Base-by-base conservation (phyloP, 2,329 filamentous ascomycete species). In the Stachybotrys elegans region DNA sequence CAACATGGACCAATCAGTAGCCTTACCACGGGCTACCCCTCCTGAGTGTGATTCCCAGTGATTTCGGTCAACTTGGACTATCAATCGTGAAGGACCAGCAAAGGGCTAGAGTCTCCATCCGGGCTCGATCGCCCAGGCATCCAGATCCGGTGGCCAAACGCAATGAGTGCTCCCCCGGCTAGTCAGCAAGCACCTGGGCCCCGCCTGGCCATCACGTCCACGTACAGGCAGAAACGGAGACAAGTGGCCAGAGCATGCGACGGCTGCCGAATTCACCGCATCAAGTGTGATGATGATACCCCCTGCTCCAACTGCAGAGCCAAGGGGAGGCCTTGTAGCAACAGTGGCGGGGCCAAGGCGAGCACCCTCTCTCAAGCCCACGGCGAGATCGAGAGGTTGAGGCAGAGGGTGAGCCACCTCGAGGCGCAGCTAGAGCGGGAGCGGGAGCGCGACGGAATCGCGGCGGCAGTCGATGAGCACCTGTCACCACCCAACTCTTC, bases 361-460 rank as follows among this genome's bases (percentile, higher is more conserved):
- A 44, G 44, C 13, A 46, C 48, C 8, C 40, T 52, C 20, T 48
- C 48, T 7, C 48, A 50, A 27, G 49, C 51, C 25, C 25, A 29
- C n/a, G n/a, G 52, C 32, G 65, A 67, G 42, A 64, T 69, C 39
- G 61, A 65, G 31, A 59, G 57, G 5, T 46, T 71, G 16, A 58
- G 58, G 37, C 44, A 55, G 25, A 56, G 54, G 8, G 42, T 59
- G 14, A 45, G 49, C 21, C 57, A 68, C 35, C 52, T 70, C 9
- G 54, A n/a, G n/a, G n/a, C n/a, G n/a, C n/a, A 64, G 40, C 43
- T 43, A 17, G 51, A 62, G 35, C 36, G 46, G 11, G 42, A 44
- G 31, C 29, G 46, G 20, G 17, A 35, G 16, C 37, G 17, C 20
- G 27, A 16, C 34, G 22, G 1, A 34, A 9, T 9, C 34, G 19